A percentile compares a stretch with the other conserved stretches of the same genome.
phyloP scores from a whole-genome alignment of 78 protist species.

The Mastigamoeba balamuthi region DNA sequence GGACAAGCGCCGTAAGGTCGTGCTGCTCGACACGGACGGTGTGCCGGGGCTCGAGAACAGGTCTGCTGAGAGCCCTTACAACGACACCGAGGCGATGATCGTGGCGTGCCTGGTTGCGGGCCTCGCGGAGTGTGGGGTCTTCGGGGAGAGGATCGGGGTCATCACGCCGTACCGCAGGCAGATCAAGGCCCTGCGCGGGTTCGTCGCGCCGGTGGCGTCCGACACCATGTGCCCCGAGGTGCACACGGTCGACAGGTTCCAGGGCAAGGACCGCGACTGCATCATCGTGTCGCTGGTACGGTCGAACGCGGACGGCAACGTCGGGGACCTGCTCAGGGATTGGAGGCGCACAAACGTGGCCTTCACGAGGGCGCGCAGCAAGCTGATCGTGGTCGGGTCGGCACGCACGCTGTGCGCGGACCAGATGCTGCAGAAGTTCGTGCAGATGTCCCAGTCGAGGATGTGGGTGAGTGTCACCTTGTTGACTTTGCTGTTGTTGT shows the following conservation, averaged over 20 bases:
- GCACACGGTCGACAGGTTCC: constrained; percentile 58
- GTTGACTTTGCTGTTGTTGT: no score
- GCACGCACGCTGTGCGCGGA: not conserved
- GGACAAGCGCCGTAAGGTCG: not conserved
- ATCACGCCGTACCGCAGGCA: constrained; percentile 64
- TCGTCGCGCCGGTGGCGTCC: not conserved
- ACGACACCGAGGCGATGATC: not conserved
- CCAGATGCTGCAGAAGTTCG: not conserved
- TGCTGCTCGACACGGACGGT: constrained; percentile 22
- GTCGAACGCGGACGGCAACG: constrained; percentile 1
- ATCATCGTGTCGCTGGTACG: constrained; percentile 39
- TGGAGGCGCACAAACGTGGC: constrained; percentile 69
- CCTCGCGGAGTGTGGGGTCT: not conserved
- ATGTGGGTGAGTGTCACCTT: not conserved
- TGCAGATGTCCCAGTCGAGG: not conserved
- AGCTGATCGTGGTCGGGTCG: constrained; percentile 48
- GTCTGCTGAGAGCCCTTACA: not conserved
- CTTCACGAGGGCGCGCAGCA: constrained; percentile 52
- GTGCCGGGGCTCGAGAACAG: not conserved
- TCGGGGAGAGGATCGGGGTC: constrained; percentile 18
- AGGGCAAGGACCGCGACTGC: constrained; percentile 55
- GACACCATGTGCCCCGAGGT: not conserved
- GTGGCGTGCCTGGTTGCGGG: not conserved
- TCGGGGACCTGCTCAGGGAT: constrained; percentile 50
- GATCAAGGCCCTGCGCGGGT: not conserved